Evolutionary conservation across 1,139 yeast species (phyloP), one percentile per base, ranked within the genome.

Genomic region (Suhomyces guaymorum): DNA sequence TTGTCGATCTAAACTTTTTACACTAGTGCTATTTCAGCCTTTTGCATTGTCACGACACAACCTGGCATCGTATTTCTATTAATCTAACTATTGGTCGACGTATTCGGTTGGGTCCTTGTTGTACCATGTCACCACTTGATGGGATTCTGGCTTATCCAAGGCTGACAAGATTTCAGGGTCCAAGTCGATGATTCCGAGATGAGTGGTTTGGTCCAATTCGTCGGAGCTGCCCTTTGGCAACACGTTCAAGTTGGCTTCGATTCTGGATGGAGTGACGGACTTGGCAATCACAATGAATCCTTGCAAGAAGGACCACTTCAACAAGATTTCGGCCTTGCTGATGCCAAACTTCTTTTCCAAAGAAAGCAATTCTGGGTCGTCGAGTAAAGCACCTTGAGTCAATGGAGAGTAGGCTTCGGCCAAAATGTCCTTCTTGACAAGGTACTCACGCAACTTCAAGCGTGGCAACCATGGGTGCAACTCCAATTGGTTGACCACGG

Each of bases 201-300:
- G 43, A 5, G 50, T 28, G 13, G 49, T 48, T 30, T 55, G 60
- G 30, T 42, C 49, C 41, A 53, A 46, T 3, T 43, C 43, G 31
- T 54, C 58, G 13, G 39, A 35, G 27, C 35, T 32, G 7, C 52
- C 46, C 27, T 54, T 60, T 3, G 66, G 60, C 41, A 66, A 61
- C 4, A 64, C 57, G 31, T 56, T 52, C 38, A 66, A 57, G 48
- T 68, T 68, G 32, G 55, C 53, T 36, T 57, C 51, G 48, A 63
- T 53, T 57, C 94, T 68, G 14, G 60, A 60, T 5, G 66, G 55
- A 7, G 76, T 77, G 29, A 70, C 73, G 2, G 90, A 73, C 58
- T 85, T 86, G 11, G 85, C 94, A 45, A 87, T 68, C 13, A 87
- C 88, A 32, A 84, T 70, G 49, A 78, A 79, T 0, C 88, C 88